These are phyloP conservation scores for Boehmeria nivea DNA, from an alignment of 306 rosid genomes.

Conservation along the genomic window DNA sequence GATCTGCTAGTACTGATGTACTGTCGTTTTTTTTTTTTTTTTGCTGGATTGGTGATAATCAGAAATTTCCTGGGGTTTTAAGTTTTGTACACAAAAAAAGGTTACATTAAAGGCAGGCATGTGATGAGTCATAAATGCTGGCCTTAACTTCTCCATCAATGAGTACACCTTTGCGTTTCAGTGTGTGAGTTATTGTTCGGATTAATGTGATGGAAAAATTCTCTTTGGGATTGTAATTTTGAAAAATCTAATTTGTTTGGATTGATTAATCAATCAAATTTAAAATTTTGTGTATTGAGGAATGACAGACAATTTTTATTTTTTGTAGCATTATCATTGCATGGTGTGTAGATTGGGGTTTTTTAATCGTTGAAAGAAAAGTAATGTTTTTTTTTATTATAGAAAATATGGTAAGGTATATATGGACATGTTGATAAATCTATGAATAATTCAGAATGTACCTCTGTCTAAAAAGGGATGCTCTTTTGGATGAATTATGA, in stretches of 20 bases:
- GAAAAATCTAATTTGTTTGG: not conserved
- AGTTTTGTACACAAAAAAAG: constrained; percentile 20
- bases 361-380: no score
- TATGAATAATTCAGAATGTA: no score
- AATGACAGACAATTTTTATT: no score
- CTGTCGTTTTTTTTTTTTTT: not conserved
- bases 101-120: constrained; percentile 48
- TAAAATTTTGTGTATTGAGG: no score
- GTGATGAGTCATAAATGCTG: constrained; percentile 67
- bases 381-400: not conserved
- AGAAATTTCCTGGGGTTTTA: constrained; percentile 26
- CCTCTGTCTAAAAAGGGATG: no score
- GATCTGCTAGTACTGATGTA: constrained; percentile 8
- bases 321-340: no score
- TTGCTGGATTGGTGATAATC: constrained; percentile 17
- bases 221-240: not conserved
- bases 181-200: not conserved
- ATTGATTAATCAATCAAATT: no score
- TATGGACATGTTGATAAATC: no score
- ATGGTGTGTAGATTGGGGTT: no score
- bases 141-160: constrained; percentile 24
- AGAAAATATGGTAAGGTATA: no score
- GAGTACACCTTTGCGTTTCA: not conserved
- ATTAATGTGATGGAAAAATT: not conserved
- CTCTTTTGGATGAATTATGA: no score